Percentiles rank a stretch among this genome's conserved stretches.
Conservation (phyloP, 2,329 filamentous ascomycete species). For the Stylonectria norvegica region DNA sequence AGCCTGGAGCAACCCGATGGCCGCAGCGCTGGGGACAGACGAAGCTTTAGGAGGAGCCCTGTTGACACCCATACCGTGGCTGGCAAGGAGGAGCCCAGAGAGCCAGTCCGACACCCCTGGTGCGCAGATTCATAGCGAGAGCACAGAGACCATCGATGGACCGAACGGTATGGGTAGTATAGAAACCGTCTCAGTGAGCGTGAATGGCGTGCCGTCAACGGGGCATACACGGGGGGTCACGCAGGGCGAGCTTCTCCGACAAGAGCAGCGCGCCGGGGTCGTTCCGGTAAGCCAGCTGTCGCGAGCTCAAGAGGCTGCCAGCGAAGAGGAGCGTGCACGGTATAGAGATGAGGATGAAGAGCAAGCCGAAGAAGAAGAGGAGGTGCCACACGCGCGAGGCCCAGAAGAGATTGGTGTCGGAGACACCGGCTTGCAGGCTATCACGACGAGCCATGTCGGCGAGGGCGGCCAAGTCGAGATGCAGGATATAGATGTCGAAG, state of each 20-base stretch:
- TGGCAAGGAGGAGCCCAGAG: constrained; percentile 45
- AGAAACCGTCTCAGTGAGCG: constrained; percentile 74
- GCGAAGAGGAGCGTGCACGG: constrained; percentile 26
- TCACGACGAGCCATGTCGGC: constrained; percentile 38
- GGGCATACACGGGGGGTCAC: constrained; percentile 58
- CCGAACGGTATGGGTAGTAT: constrained; percentile 76
- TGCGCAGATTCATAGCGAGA: constrained; percentile 61
- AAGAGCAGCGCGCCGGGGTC: constrained; percentile 79
- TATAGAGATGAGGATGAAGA: constrained; percentile 29
- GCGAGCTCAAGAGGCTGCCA: constrained; percentile 36
- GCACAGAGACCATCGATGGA: constrained; percentile 76
- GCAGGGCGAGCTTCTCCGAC: constrained; percentile 79
- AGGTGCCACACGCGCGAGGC: constrained; percentile 76
- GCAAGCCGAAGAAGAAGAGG: constrained; percentile 47
- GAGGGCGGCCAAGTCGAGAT: constrained; percentile 45
- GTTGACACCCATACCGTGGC: constrained; percentile 91
- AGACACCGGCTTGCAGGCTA: constrained; percentile 74
- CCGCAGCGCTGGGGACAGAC: constrained; percentile 67
- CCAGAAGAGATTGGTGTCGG: constrained; percentile 81
- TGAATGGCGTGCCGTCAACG: constrained; percentile 64
- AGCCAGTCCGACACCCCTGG: constrained; percentile 29
- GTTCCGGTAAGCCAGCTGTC: constrained; percentile 64
- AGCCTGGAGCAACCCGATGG: constrained; percentile 47
- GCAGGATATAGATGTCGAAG: constrained; percentile 57
- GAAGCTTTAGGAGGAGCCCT: constrained; percentile 87